phyloP scores from a whole-genome alignment of 2,329 filamentous ascomycete species.

The Metarhizium humberi region DNA sequence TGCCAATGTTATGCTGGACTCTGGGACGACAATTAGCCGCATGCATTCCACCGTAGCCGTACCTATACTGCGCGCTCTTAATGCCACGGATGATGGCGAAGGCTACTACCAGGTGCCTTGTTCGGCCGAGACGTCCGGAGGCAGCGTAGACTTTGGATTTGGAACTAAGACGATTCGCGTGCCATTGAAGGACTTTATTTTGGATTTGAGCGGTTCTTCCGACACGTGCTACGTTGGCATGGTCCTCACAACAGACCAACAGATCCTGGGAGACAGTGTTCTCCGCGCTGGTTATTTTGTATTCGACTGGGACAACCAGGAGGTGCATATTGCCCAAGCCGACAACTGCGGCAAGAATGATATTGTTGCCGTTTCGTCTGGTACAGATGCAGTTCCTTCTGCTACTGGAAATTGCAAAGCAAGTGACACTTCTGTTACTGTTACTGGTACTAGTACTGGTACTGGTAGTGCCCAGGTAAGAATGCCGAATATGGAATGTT shows the following conservation, averaged over 20 bases:
- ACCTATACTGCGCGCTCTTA: conserved; percentile 33
- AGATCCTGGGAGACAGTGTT: conserved; percentile 34
- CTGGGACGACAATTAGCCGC: conserved; percentile 39
- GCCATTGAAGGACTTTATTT: conserved; percentile 39
- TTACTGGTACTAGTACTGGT: background rate
- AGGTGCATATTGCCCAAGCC: conserved; percentile 31
- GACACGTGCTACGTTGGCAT: conserved; percentile 33
- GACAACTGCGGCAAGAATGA: conserved; percentile 29
- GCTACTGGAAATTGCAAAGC: conserved; percentile 26
- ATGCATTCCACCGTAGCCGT: conserved; percentile 33
- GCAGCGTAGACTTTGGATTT: conserved; percentile 41
- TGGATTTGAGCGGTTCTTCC: conserved; percentile 26
- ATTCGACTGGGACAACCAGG: conserved; percentile 35
- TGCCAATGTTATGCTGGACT: conserved; percentile 39
- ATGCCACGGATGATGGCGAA: conserved; percentile 26
- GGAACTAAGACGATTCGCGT: conserved; percentile 30
- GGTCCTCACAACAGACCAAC: conserved; percentile 28
- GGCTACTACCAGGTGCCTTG: conserved; percentile 39
- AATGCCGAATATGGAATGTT: background rate
- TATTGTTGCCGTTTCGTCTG: conserved; percentile 26
- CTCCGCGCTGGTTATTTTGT: conserved; percentile 36
- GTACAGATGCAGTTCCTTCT: conserved; percentile 21
- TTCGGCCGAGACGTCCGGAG: conserved; percentile 21
- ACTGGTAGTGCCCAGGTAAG: conserved; percentile 3
- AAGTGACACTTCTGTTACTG: conserved; percentile 12